Conservation (phyloP, 192 early-diverging fungal species). For the Mortierella hygrophila region DNA sequence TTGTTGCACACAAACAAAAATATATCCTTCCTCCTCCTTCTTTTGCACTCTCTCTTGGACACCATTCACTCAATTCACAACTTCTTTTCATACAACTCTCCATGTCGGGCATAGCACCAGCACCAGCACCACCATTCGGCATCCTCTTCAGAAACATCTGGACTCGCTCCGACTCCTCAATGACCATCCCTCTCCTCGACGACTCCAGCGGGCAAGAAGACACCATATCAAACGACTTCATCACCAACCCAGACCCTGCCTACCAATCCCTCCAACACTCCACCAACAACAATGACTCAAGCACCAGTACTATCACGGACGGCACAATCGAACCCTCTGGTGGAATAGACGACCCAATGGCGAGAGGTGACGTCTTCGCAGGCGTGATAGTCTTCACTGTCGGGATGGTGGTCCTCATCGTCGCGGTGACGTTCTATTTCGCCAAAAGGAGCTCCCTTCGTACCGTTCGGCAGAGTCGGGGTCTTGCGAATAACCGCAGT, state of each 20-base stretch:
- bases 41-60: background rate
- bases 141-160: background rate
- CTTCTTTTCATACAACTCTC: background rate
- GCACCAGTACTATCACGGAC: background rate
- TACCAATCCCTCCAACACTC: background rate
- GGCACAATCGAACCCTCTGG: too few relatives aligned
- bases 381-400: slow-evolving; percentile 27
- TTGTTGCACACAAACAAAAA: too few relatives aligned
- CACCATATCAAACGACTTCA: background rate
- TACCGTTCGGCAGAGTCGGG: background rate
- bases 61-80: background rate
- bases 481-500: background rate
- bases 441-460: slow-evolving; percentile 14
- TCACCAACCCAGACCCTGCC: background rate
- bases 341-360: background rate
- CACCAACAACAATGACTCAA: background rate
- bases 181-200: background rate
- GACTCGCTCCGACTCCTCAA: background rate
- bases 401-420: slow-evolving; percentile 29
- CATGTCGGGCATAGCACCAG: background rate
- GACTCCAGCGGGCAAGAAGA: background rate
- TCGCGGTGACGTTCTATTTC: slow-evolving; percentile 22
- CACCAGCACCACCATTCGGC: background rate
- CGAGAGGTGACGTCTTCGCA: slow-evolving; percentile 20
- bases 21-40: too few relatives aligned